Conservation (phyloP, 176 grass and related monocot species). For the Alloteropsis semialata region DNA sequence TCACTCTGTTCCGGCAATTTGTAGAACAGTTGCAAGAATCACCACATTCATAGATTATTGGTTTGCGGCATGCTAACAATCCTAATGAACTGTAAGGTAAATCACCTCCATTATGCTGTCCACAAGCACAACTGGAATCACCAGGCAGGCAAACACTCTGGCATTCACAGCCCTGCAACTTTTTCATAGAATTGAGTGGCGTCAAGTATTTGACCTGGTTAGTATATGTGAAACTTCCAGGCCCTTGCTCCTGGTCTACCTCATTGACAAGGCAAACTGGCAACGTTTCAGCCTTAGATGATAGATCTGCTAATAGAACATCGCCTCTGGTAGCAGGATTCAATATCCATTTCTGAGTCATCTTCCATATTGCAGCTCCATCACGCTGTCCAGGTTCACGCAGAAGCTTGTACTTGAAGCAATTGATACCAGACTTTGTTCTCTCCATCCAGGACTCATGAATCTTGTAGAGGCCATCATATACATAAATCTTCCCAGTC, state of each 20-base stretch:
- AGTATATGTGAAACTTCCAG: slow-evolving; percentile 58
- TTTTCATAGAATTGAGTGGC: slow-evolving; percentile 38
- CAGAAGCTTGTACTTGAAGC: slow-evolving; percentile 71
- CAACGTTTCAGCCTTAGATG: slow-evolving; percentile 50
- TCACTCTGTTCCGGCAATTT: slow-evolving; percentile 76
- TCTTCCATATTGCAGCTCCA: slow-evolving; percentile 56
- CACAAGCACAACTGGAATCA: slow-evolving; percentile 51
- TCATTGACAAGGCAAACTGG: slow-evolving; percentile 79
- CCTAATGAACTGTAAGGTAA: slow-evolving; percentile 73
- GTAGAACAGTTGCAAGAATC: slow-evolving; percentile 53
- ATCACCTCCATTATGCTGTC: slow-evolving; percentile 56
- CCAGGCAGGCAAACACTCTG: slow-evolving; percentile 60
- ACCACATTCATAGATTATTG: slow-evolving; percentile 66
- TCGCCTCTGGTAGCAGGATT: slow-evolving; percentile 57
- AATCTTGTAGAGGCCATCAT: slow-evolving; percentile 85
- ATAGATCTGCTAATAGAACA: slow-evolving; percentile 56
- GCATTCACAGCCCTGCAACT: slow-evolving; percentile 59
- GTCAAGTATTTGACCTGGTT: slow-evolving; percentile 39
- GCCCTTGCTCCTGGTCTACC: slow-evolving; percentile 56
- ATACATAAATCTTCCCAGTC: slow-evolving; percentile 68
- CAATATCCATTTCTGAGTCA: slow-evolving; percentile 59
- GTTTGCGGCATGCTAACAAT: slow-evolving; percentile 55
- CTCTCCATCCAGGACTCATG: slow-evolving; percentile 63
- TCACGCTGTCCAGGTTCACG: slow-evolving; percentile 60
- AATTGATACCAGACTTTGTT: slow-evolving; percentile 48